Evolutionary conservation across 805 yeast genomes (phyloP), one percentile per base, ranked within the genome.

Genomic region (Clavispora asparagi): DNA sequence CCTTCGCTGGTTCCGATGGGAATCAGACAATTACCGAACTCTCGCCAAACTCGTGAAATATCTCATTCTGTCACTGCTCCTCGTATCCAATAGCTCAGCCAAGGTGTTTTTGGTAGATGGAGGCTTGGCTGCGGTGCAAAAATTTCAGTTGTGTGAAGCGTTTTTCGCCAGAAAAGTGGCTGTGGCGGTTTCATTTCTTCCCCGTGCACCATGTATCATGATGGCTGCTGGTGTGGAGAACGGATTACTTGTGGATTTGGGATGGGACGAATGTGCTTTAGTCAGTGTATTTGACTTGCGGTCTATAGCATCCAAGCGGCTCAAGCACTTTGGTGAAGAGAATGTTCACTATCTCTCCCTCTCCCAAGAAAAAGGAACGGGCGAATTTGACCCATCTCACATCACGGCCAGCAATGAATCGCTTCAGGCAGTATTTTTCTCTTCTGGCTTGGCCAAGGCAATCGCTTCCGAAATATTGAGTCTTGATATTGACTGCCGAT

Each of bases 81-180:
- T 55, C 8, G 37, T 55, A 4, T 45, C 56, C 23, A 53, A 50
- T 11, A 36, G 27, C 14, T 39, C 36, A 11, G 39, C 49, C 7
- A 55, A 55, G 36, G 45, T 55, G 5, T 51, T 55, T 27, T 55
- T 54, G 11, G 36, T 55, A 5, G 53, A 52, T 37, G 6, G 32
- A 2, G 49, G 40, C 3, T 13, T 50, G 25, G 23, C 55, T 6
- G 52, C 49, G 4, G 17, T 36, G 4, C 17, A 42, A 11, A 55
- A 54, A 42, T 33, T 32, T 7, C n/a, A 17, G n/a, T 30, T 55
- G 13, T 52, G 57, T 25, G 41, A 44, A 13, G 40, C 51, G 9
- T 12, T 55, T 6, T 40, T 52, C 14, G 27, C 32, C 19, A 9
- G 31, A 12, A 38, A 26, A 10, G 43, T 47, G 2, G 51, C 47